Conservation (phyloP, 352 stramenopile species). For the Phytopythium litorale region DNA sequence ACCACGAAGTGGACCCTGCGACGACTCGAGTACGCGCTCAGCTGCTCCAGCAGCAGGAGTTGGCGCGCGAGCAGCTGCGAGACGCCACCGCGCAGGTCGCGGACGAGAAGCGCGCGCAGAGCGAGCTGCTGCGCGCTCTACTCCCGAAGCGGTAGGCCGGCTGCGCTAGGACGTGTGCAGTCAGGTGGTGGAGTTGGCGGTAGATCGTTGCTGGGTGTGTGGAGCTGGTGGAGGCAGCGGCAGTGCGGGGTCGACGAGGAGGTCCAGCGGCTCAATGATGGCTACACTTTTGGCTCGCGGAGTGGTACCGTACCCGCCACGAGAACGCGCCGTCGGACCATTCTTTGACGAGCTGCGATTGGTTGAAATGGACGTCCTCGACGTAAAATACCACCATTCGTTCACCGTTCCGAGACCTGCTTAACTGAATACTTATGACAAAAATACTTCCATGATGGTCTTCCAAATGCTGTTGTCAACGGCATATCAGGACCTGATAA, state of each 20-base stretch:
- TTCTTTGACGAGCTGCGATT: not conserved
- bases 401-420: not conserved
- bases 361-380: not conserved
- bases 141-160: not conserved
- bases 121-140: constrained; percentile 22
- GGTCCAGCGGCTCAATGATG: not conserved
- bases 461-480: no score
- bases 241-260: no score
- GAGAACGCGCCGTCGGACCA: not conserved
- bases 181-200: no score
- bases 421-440: not conserved
- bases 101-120: constrained; percentile 29
- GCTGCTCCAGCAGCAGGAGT: constrained; percentile 20
- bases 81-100: constrained; percentile 21
- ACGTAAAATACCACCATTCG: not conserved
- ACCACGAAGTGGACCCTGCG: constrained; percentile 30
- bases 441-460: not conserved
- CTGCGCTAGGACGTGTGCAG: no score
- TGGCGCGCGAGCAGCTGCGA: constrained; percentile 17
- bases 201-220: no score
- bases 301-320: not conserved
- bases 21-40: constrained; percentile 21
- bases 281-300: not conserved
- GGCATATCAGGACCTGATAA: no score
- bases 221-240: no score